Base-by-base conservation (phyloP, 805 yeast genomes). In the Saccharomycopsis selenospora region DNA sequence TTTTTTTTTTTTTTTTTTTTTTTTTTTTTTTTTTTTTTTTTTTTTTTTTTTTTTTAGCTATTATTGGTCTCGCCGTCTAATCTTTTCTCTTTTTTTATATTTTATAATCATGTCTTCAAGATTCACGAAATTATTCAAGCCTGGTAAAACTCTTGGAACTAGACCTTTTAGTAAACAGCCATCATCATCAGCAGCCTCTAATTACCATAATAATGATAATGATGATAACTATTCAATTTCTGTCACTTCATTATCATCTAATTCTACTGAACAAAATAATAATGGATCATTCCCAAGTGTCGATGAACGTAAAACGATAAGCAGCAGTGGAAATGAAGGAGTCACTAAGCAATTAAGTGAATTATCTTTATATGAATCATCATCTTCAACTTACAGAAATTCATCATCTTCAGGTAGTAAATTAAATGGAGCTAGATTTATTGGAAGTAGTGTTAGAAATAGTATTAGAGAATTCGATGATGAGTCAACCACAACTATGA, bases 101-200 rank as follows among this genome's bases (percentile, higher is more conserved):
- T n/a, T n/a, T n/a, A n/a, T 2, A 14, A 46, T 3, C 2, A 50
- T 50, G 54, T 50, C 54, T 18, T 49, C 53, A 13, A 33, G 53
- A 23, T 52, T 52, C 42, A 52, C 53, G 20, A 46, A 55, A 24
- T 26, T 52, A 11, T 52, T 52, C 41, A 52, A 52, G 40, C 50
- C 52, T 2, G 38, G 47, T 30, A 49, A 48, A 33, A 14, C 36
- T 7, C 11, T 43, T 36, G 33, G 46, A 8, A 30, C 44, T 25
- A 25, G 48, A 28, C 17, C 38, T 17, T 33, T 33, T 14, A 10
- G 18, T 4, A 33, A 33, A 33, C 38, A 33, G 10, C 17, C 38
- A 4, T 5, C 4, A 42, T 38, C 28, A 29, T 17, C 13, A 18
- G n/a, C n/a, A n/a, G n/a, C n/a, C n/a, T n/a, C n/a, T n/a, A n/a